Evolutionary conservation across 2,329 filamentous ascomycete species (phyloP), one percentile per base, ranked within the genome.

Genomic region (Alternaria longipes): DNA sequence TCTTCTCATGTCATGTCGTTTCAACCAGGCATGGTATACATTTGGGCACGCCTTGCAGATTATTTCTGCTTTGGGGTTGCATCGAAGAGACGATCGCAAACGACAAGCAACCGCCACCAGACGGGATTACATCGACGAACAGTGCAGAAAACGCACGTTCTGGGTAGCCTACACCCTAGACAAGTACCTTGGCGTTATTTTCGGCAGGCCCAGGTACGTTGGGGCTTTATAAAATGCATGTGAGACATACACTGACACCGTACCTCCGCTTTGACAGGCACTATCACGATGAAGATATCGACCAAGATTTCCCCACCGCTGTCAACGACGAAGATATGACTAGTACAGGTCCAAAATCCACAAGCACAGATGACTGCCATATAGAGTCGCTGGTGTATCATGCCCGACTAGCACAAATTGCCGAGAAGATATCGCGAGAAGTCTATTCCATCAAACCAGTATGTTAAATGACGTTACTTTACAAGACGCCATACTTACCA

Each of bases 91-190:
- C 20, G 72, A 74, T 8, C 73, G 76, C 12, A 78, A 76, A 38
- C 60, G 52, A 50, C 64, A 60, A 36, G 65, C 58, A 4, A 22
- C 53, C 18, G 38, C 47, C 6, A 28, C 63, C 4, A 64, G 54
- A 28, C 71, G 30, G 36, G 79, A 85, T 53, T 83, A 83, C 40
- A 81, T 84, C n/a, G 68, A 79, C 1, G 73, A 74, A 0, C 85
- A 89, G 59, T 84, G 85, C 36, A 81, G 83, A 0, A 86, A 84
- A 56, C 79, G 87, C 9, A 84, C 87, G 0, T 89, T 90, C 42
- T 89, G 87, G 87, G 84, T 84, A 2, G 83, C 85, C 0, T 89
- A 89, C 65, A 86, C 84, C 0, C 74, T 89, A 3, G 87, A 90
- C 69, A 87, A 85, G 40, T 89, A 89, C 57, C 74, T 90, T 1